phyloP scores from a whole-genome alignment of 495 filamentous ascomycete genomes.

The Penicillium silybi region DNA sequence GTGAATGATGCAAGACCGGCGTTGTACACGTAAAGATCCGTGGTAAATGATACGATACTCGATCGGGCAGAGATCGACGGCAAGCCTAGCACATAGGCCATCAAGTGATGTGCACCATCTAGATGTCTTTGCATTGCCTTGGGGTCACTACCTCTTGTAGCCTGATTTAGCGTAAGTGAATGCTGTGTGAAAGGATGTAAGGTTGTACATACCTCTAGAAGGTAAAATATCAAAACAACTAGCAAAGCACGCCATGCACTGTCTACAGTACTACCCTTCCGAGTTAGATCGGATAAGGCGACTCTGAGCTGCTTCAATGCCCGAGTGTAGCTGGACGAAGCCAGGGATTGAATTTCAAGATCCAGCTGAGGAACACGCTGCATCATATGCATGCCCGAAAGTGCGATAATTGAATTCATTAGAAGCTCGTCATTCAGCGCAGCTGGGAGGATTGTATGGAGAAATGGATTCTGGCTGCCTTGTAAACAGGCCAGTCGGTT shows the following conservation, averaged over 20 bases:
- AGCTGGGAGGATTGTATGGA: constrained; percentile 14
- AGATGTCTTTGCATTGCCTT: constrained; percentile 18
- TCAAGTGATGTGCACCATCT: constrained; percentile 15
- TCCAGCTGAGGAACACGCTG: constrained; percentile 9
- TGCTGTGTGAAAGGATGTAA: not conserved
- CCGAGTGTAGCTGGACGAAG: constrained; percentile 12
- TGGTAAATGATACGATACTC: constrained; percentile 11
- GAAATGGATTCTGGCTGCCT: constrained; percentile 5
- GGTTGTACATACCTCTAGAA: constrained; percentile 13
- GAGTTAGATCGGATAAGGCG: constrained; percentile 1
- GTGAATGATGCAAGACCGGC: constrained; percentile 17
- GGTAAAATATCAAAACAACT: constrained; percentile 18
- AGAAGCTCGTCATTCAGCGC: constrained; percentile 16
- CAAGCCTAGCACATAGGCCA: constrained; percentile 10
- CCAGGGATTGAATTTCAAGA: constrained; percentile 7
- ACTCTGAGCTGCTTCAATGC: constrained; percentile 15
- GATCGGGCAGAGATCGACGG: not conserved
- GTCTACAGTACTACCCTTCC: constrained; percentile 1
- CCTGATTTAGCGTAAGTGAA: constrained; percentile 9
- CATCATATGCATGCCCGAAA: constrained; percentile 11
- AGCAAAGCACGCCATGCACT: constrained; percentile 11
- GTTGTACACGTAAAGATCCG: constrained; percentile 15
- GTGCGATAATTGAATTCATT: constrained; percentile 16
- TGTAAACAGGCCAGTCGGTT: constrained; percentile 5
- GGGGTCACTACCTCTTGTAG: constrained; percentile 13